Base-by-base conservation (phyloP, 441 rosid genomes). In the Biscutella laevigata region DNA sequence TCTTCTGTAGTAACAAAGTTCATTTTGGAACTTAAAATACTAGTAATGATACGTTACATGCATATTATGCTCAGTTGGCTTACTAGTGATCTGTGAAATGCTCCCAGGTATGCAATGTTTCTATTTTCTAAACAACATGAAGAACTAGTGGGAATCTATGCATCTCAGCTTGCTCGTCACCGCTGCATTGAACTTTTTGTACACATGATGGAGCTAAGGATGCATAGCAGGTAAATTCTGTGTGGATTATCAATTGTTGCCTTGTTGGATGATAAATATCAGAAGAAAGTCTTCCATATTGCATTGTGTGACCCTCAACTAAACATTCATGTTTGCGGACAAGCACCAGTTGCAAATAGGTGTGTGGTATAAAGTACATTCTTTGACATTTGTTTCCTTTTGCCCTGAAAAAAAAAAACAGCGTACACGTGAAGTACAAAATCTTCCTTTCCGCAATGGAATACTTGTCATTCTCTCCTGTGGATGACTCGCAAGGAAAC, bases 121-220 rank as follows among this genome's bases (percentile, higher is more conserved):
- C 75, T 94, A 27, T 94, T 89, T 70, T 84, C 99, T 54, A 89
- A 86, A 73, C 96, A 94, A 70, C 96, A 80, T 54, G 97, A 94
- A 72, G 97, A 81, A 62, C 74, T 89, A 57, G 95, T 94, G 62
- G 97, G 99, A 47, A 79, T 94, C 47, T 94, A 88, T 76, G 97
- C 97, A 55, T 88, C 99, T 66, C 96, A 94, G 75, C 97, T 94
- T 71, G 95, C 86, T 53, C 63, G 62, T 57, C 95, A 89, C 68
- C 95, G 91, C 57, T 94, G 97, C 72, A 64, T 89, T 59, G 99
- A 94, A 66, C 95, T 89, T 63, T 94, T 89, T 66, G 97, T 89
- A 68, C 91, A 89, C 75, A 89, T 94, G 99, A 94, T 94, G 99
- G 99, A 86, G 71, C 74, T 79, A 61, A 77, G 99, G 81, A 61